Percentiles rank a stretch among this genome's conserved stretches.
These are phyloP conservation scores for Solanum medicagineum DNA, from an alignment of 257 asterid genomes.

Conservation along the genomic window DNA sequence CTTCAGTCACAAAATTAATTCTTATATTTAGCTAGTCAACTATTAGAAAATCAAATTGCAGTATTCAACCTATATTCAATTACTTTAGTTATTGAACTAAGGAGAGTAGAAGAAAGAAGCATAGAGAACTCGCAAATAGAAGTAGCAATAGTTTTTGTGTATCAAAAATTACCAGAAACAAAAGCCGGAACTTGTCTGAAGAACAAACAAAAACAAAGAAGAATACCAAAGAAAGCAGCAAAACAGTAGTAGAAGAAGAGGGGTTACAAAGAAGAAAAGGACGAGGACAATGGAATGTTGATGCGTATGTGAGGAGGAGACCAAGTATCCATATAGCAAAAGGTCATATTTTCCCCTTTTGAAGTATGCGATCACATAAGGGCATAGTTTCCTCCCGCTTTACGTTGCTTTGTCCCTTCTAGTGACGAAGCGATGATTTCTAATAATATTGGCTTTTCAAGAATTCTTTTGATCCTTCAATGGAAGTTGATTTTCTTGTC, in stretches of 20 bases:
- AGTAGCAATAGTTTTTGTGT: background rate
- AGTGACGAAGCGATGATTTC: background rate
- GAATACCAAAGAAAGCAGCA: background rate
- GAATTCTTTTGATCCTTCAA: background rate
- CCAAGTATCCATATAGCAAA: background rate
- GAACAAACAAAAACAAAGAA: background rate
- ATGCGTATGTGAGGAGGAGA: background rate
- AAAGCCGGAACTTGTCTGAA: background rate
- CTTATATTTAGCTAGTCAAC: background rate
- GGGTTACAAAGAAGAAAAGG: background rate
- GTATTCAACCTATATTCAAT: background rate
- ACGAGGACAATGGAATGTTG: background rate
- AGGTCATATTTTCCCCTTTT: background rate
- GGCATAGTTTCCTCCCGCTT: background rate
- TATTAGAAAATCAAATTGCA: background rate
- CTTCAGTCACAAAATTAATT: background rate
- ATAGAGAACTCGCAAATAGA: background rate
- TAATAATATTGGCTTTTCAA: background rate
- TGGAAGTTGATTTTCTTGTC: background rate
- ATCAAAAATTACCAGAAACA: background rate
- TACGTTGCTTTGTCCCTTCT: background rate
- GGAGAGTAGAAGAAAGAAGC: background rate
- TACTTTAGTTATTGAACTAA: background rate
- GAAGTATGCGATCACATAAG: background rate
- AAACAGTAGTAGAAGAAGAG: background rate